Evolutionary conservation across 129 eudicot species (phyloP).

Genomic region (Lactuca saligna): DNA sequence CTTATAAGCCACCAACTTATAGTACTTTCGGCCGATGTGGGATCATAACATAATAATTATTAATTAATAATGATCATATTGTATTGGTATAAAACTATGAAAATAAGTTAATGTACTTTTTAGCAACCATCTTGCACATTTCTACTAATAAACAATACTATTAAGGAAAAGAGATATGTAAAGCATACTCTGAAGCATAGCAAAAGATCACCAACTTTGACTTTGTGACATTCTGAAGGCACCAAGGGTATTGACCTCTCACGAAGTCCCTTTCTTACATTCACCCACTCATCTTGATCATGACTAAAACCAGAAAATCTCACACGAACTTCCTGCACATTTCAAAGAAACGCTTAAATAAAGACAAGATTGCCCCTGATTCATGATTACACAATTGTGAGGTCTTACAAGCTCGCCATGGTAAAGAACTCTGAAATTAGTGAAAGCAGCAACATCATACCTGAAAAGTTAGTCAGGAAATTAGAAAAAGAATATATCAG

Average conservation of each 20-base stretch:
- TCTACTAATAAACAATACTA: too few species aligned
- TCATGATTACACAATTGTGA: constrained; percentile 4
- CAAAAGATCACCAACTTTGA: constrained; percentile 75
- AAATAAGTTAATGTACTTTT: too few species aligned
- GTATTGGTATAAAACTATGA: too few species aligned
- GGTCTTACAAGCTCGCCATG: constrained; percentile 78
- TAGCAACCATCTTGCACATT: too few species aligned
- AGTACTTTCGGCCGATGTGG: too few species aligned
- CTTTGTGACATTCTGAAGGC: constrained; percentile 73
- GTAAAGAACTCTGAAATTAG: constrained; percentile 54
- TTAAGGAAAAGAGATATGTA: constrained; percentile 2
- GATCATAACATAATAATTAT: too few species aligned
- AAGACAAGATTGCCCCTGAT: neutral
- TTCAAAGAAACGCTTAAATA: too few species aligned
- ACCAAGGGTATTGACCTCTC: constrained; percentile 91
- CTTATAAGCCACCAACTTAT: too few species aligned
- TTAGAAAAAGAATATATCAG: neutral
- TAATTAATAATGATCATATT: neutral
- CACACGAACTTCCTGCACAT: constrained; percentile 73
- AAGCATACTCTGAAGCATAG: constrained; percentile 72
- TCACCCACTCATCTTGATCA: constrained; percentile 96
- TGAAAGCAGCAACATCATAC: constrained; percentile 85
- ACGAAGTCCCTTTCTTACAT: constrained; percentile 60
- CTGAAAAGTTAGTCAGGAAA: constrained; percentile 38
- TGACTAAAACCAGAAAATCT: constrained; percentile 83